Evolutionary conservation across 768 basidiomycete genomes (phyloP).

Genomic region (Clitopilus hobsonii): DNA sequence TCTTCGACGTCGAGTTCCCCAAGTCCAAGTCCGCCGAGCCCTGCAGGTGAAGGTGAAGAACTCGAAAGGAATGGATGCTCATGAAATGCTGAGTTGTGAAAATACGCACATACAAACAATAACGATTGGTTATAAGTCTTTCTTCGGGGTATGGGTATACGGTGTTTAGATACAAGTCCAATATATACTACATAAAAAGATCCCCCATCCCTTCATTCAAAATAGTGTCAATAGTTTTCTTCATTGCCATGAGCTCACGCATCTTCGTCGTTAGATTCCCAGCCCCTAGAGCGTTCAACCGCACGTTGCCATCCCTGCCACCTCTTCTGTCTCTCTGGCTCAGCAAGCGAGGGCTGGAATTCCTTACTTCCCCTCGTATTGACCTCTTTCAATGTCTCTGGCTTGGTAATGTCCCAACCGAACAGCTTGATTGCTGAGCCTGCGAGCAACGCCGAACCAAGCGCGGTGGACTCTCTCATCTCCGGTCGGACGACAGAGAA

Average conservation of each 20-base stretch:
- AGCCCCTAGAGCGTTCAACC: conserved; percentile 75
- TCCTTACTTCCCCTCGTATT: conserved; percentile 77
- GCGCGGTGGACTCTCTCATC: conserved; percentile 98
- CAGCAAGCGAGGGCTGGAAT: conserved; percentile 57
- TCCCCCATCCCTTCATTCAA: not conserved
- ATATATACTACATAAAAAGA: not conserved
- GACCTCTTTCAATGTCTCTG: conserved; percentile 79
- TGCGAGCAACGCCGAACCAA: conserved; percentile 92
- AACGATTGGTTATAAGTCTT: too few relatives aligned
- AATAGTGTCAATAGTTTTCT: not conserved
- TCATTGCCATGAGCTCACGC: conserved; percentile 5
- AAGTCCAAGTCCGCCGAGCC: too few relatives aligned
- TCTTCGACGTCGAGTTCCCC: too few relatives aligned
- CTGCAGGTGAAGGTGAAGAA: too few relatives aligned
- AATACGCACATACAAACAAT: too few relatives aligned
- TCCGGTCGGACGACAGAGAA: conserved; percentile 89
- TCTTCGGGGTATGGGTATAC: not conserved
- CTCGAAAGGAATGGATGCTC: too few relatives aligned
- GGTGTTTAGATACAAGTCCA: not conserved
- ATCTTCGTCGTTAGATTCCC: conserved; percentile 60
- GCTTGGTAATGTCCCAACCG: conserved; percentile 86
- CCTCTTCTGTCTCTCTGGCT: conserved; percentile 52
- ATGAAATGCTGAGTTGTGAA: too few relatives aligned
- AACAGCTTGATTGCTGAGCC: conserved; percentile 83
- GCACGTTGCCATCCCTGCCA: conserved; percentile 88